phyloP scores from a whole-genome alignment of 768 basidiomycete species.

The Tylopilus sp. region DNA sequence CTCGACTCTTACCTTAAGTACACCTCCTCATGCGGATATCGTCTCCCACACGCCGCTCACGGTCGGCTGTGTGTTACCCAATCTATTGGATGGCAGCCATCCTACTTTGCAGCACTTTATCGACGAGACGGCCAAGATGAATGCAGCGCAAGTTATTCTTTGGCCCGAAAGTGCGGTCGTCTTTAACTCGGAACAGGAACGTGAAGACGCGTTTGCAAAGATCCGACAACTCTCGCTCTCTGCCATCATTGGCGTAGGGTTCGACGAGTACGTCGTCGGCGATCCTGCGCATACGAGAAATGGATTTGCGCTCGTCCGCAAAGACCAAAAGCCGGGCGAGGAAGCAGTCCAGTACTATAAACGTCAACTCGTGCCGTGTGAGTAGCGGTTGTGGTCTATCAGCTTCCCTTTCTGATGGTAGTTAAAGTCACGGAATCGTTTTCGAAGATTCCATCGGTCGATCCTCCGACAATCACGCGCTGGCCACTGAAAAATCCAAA shows the following conservation, averaged over 20 bases:
- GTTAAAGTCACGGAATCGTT: constrained; percentile 79
- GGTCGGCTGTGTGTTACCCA: constrained; percentile 69
- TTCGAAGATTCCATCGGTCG: constrained; percentile 49
- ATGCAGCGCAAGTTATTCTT: constrained; percentile 53
- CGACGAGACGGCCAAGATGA: constrained; percentile 48
- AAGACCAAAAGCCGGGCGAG: constrained; percentile 33
- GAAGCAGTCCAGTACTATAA: constrained; percentile 64
- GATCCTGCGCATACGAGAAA: constrained; percentile 46
- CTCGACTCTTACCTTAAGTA: constrained; percentile 42
- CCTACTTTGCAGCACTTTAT: constrained; percentile 59
- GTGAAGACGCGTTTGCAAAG: constrained; percentile 43
- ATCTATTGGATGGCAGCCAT: constrained; percentile 39
- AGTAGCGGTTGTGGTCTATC: constrained; percentile 25
- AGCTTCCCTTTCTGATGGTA: not conserved
- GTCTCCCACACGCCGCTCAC: constrained; percentile 48
- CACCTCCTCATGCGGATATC: constrained; percentile 39
- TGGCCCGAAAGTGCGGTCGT: constrained; percentile 82
- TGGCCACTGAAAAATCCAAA: constrained; percentile 42
- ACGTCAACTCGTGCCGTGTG: constrained; percentile 73
- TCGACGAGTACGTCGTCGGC: constrained; percentile 55
- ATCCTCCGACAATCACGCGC: constrained; percentile 48
- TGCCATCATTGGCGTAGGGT: constrained; percentile 64
- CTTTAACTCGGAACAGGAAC: constrained; percentile 53
- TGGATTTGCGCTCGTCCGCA: constrained; percentile 58
- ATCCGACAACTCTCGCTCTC: constrained; percentile 34